Base-by-base conservation (phyloP, 2,329 filamentous ascomycete species). In the Dryadomyces quercus-mongolicae region DNA sequence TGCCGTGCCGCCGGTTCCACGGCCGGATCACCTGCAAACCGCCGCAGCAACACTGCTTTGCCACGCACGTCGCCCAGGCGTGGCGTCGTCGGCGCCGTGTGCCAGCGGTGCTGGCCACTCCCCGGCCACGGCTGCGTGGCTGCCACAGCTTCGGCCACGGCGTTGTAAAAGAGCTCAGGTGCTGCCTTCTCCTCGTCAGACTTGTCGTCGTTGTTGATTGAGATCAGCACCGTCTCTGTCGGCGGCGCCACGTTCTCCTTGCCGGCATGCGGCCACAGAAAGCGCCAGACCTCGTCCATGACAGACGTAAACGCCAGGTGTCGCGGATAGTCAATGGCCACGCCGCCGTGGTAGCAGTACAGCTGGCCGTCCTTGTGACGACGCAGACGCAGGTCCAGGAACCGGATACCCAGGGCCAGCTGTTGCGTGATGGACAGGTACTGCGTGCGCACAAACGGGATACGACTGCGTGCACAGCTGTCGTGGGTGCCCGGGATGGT, bases 401-500 rank as follows among this genome's bases (percentile, higher is more conserved):
- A 88, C 40, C 85, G 81, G 46, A 88, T 77, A 2, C 85, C 85
- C 58, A 87, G 82, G 20, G 77, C 71, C n/a, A 88, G 73, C 64
- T 88, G 85, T 56, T 80, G 76, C 47, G 68, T 66, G 0, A 84
- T 74, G 34, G 75, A 74, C 18, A 85, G 78, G 42, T 81, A 77
- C 67, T 88, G 85, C 60, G 85, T 88, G 44, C 84, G 77, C n/a
- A 88, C 85, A 9, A 82, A 86, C 0, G 84, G 84, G 10, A 66
- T 61, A 48, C 59, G 62, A 55, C 61, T 63, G 49, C 64, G 57
- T 43, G 65, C 65, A 59, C 74, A 77, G 20, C 82, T 85, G 65
- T 88, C 88, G 69, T 88, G 85, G 0, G 85, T 88, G 54, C 85
- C 85, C 1, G 85, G 85, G 49, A 88, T 84, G 6, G 81, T 85